phyloP scores from a whole-genome alignment of 768 basidiomycete genomes.

The Rhizopogon vinicolor region DNA sequence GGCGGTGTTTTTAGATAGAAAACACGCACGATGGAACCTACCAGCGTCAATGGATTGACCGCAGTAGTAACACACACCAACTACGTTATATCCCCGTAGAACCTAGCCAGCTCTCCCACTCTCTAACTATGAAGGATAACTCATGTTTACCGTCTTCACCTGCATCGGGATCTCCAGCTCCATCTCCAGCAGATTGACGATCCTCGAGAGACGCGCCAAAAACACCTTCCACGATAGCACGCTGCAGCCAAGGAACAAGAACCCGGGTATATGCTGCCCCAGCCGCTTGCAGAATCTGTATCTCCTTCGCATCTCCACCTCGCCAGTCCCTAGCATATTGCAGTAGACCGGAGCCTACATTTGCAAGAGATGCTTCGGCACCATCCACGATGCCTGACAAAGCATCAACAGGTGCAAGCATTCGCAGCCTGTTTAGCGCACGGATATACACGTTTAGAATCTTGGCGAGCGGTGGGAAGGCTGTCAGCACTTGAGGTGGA shows the following conservation, averaged over 20 bases:
- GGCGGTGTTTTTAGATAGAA: neutral
- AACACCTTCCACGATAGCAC: constrained; percentile 72
- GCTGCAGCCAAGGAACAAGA: constrained; percentile 65
- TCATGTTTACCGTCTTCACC: neutral
- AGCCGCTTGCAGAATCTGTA: constrained; percentile 39
- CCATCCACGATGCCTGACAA: constrained; percentile 40
- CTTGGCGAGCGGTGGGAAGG: constrained; percentile 72
- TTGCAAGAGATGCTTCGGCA: constrained; percentile 50
- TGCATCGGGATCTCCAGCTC: neutral
- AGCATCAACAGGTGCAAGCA: constrained; percentile 70
- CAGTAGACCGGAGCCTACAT: constrained; percentile 41
- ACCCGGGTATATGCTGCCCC: constrained; percentile 56
- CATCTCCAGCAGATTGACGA: constrained; percentile 1
- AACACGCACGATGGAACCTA: neutral
- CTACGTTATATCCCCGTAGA: constrained; percentile 2
- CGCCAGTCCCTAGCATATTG: constrained; percentile 35
- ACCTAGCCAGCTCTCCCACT: constrained; percentile 27
- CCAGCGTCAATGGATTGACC: neutral
- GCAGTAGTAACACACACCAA: too few species aligned
- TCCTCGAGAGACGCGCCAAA: constrained; percentile 40
- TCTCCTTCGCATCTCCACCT: constrained; percentile 30
- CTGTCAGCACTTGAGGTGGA: constrained; percentile 66
- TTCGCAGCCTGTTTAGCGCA: constrained; percentile 74
- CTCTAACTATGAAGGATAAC: constrained; percentile 9
- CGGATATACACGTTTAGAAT: constrained; percentile 70